A percentile compares a stretch with the other conserved stretches of the same genome.
These are phyloP conservation scores for Lichtheimia hyalospora DNA, from an alignment of 371 early-diverging fungal genomes.

Conservation along the genomic window DNA sequence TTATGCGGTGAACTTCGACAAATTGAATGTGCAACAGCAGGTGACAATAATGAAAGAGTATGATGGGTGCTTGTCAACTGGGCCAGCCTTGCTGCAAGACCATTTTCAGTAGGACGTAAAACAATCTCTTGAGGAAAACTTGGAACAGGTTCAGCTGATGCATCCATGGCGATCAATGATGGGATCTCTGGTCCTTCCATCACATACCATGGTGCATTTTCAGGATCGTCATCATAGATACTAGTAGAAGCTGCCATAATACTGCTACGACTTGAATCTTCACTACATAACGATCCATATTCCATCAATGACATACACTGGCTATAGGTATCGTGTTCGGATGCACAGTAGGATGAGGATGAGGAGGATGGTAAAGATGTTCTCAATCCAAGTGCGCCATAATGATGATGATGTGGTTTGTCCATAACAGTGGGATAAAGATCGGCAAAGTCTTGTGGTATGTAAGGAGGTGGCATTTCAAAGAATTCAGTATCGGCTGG, in stretches of 20 bases:
- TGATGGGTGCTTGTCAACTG: constrained; percentile 78
- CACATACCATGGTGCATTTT: constrained; percentile 44
- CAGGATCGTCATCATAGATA: constrained; percentile 22
- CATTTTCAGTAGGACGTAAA: constrained; percentile 67
- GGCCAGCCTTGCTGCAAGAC: constrained; percentile 80
- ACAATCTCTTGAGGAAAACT: constrained; percentile 48
- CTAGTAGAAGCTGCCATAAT: constrained; percentile 5
- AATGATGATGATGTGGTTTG: too few relatives aligned
- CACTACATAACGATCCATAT: constrained; percentile 11
- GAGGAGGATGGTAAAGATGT: background rate
- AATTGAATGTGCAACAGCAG: constrained; percentile 72
- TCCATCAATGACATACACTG: constrained; percentile 11
- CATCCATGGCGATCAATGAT: constrained; percentile 7
- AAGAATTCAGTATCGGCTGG: background rate
- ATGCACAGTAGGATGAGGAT: background rate
- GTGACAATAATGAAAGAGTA: constrained; percentile 82
- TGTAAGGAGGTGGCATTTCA: background rate
- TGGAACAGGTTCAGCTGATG: background rate
- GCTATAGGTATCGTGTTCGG: background rate
- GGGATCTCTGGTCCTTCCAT: constrained; percentile 24
- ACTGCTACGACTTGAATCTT: constrained; percentile 6
- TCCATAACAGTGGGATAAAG: background rate
- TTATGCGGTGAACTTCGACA: constrained; percentile 67
- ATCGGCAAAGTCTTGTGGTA: background rate
- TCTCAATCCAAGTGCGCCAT: background rate